Base-by-base conservation (phyloP, 2,329 filamentous ascomycete species). In the Cadophora malorum region DNA sequence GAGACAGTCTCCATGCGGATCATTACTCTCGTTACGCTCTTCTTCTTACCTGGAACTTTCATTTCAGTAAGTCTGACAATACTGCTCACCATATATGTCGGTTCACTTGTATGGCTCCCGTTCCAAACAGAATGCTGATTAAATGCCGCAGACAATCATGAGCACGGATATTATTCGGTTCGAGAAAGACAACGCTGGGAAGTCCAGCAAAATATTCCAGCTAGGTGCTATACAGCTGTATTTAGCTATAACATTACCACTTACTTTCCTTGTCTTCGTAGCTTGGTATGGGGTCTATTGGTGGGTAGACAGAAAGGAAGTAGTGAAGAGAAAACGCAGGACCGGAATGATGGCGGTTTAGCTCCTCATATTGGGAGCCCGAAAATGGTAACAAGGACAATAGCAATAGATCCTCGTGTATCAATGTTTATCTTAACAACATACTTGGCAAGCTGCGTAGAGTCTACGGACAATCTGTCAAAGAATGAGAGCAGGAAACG, bases 1-100 rank as follows among this genome's bases (percentile, higher is more conserved):
- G 79, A 81, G 69, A 79, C 80, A 0, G 76, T 80, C 0, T 79
- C 79, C 0, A 81, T 81, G 80, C 73, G 77, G 12, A 76, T 80
- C 16, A 81, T 81, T 47, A 81, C 80, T 0, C 70, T 78, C 0
- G 79, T 81, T 1, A 80, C 79, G 0, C 64, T 81, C 0, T 79
- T 81, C 63, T 81, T 80, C 67, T 71, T 81, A 1, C 80, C 80
- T 4, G 79, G 76, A 8, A 81, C 79, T 1, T 81, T 81, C 64
- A 78, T 81, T 14, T 79, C 79, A 21, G 80, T 81, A 75, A 70
- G 78, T 65, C 33, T 41, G 14, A 9, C 38, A 12, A 41, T 9
- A 41, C 38, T 41, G 14, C 7, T 41, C 8, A 16, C 14, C 14
- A 41, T 12, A 14, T 12, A 9, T 3, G 38, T 41, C 38, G 14